These are phyloP conservation scores for Vitrella brassicaformis DNA, from an alignment of 73 alveolate species.

Conservation along the genomic window DNA sequence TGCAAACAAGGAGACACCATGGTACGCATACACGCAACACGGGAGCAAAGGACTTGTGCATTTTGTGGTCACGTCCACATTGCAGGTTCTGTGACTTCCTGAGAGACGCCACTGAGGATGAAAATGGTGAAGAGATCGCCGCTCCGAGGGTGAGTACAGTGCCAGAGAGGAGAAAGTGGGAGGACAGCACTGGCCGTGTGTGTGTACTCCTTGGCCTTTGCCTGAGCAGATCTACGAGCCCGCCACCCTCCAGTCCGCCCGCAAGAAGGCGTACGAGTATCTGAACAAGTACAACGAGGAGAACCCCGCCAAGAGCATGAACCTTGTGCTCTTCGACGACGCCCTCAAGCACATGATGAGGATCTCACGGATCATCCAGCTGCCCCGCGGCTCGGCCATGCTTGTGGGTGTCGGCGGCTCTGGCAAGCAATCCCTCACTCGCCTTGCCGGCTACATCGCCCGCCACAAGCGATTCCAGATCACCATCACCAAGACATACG, in stretches of 20 bases:
- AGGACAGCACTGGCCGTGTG: no score
- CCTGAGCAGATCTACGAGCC: no score
- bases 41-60: not conserved
- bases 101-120: constrained; percentile 80
- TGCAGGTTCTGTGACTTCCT: constrained; percentile 75
- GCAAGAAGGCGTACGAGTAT: constrained; percentile 15
- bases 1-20: constrained; percentile 49
- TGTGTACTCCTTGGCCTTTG: no score
- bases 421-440: constrained; percentile 87
- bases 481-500: constrained; percentile 80
- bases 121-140: constrained; percentile 40
- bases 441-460: constrained; percentile 70
- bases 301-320: constrained; percentile 61
- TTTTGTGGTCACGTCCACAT: not conserved
- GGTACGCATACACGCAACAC: constrained; percentile 31
- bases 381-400: constrained; percentile 91
- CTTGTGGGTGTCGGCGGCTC: constrained; percentile 99
- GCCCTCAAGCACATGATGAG: constrained; percentile 94
- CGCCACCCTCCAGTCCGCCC: no score
- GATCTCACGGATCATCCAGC: constrained; percentile 88
- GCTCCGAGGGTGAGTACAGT: no score
- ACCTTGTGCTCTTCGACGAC: constrained; percentile 98
- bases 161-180: no score
- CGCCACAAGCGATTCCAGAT: constrained; percentile 66
- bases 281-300: constrained; percentile 41